These are phyloP conservation scores for Chytriomyces hyalinus DNA, from an alignment of 192 early-diverging fungal genomes.

Conservation along the genomic window DNA sequence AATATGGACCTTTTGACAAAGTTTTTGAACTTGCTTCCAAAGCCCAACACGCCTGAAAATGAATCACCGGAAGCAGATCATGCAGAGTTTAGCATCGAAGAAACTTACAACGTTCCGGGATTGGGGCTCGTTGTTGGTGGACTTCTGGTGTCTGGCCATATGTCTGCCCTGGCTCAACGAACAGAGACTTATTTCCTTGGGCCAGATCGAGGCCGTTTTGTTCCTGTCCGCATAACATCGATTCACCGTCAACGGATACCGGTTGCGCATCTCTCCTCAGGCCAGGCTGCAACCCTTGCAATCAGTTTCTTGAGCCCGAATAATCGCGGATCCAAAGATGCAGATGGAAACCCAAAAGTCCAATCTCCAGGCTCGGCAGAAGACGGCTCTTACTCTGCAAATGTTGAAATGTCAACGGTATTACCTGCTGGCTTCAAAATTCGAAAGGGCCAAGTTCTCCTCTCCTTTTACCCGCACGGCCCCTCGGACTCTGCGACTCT, in stretches of 20 bases:
- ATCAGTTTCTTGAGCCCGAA: slow-evolving; percentile 46
- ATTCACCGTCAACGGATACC: slow-evolving; percentile 85
- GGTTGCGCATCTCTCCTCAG: slow-evolving; percentile 66
- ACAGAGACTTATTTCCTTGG: slow-evolving; percentile 59
- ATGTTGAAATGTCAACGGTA: neutral
- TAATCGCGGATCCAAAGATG: slow-evolving; percentile 3
- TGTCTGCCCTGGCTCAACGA: slow-evolving; percentile 22
- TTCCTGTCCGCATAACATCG: slow-evolving; percentile 70
- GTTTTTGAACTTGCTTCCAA: slow-evolving; percentile 74
- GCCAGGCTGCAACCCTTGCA: slow-evolving; percentile 79
- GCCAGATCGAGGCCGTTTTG: slow-evolving; percentile 73
- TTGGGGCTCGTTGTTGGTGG: slow-evolving; percentile 57
- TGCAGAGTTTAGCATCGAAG: slow-evolving; percentile 78
- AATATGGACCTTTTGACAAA: slow-evolving; percentile 68
- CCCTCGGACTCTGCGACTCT: neutral
- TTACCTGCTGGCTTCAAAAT: slow-evolving; percentile 38
- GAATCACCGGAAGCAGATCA: slow-evolving; percentile 17
- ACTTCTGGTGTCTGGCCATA: slow-evolving; percentile 44
- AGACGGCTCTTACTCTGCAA: neutral
- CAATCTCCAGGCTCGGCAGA: neutral
- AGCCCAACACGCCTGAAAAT: slow-evolving; percentile 53
- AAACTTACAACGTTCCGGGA: slow-evolving; percentile 74
- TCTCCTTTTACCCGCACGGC: neutral
- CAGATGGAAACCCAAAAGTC: neutral
- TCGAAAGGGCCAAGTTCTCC: slow-evolving; percentile 41